These are phyloP conservation scores for Daucus carota DNA, from an alignment of 129 eudicot genomes.

Conservation along the genomic window DH1_v3.0 NC_030381.2:31166001-31166500, in stretches of 20 bases:
- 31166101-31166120: not conserved
- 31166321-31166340: too few relatives aligned
- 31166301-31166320: too few relatives aligned
- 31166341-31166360: not conserved
- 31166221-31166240: too few relatives aligned
- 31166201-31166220: too few relatives aligned
- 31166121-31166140: not conserved
- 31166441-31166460: not conserved
- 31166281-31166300: too few relatives aligned
- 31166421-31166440: not conserved
- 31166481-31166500: not conserved
- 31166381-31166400: too few relatives aligned
- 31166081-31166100: slow-evolving; percentile 27
- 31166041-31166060: not conserved
- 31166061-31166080: slow-evolving; percentile 39
- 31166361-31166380: not conserved
- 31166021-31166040: slow-evolving; percentile 6
- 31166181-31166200: too few relatives aligned
- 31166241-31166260: too few relatives aligned
- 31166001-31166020: slow-evolving; percentile 24
- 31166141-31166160: not conserved
- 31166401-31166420: not conserved
- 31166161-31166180: not conserved
- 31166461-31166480: too few relatives aligned
- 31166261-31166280: too few relatives aligned